A percentile compares a stretch with the other conserved stretches of the same genome.
Evolutionary conservation across 352 stramenopile species (phyloP).

Genomic region (Phytophthora tubulina): DNA sequence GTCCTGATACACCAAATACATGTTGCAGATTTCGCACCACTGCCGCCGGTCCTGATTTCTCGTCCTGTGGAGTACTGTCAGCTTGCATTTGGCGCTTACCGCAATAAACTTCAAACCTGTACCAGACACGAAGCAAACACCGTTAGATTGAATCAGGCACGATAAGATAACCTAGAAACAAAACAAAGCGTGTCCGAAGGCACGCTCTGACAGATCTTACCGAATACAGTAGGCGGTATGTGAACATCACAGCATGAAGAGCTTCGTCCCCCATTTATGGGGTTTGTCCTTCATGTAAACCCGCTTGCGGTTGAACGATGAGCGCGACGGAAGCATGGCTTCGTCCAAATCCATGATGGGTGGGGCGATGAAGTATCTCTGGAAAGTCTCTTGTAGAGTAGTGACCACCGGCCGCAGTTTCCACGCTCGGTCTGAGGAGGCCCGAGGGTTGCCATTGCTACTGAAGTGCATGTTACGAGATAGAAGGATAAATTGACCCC

Average conservation of each 20-base stretch:
- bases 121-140: background rate
- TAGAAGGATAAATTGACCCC: conserved; percentile 7
- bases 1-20: background rate
- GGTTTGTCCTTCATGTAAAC: conserved; percentile 7
- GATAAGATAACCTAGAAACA: conserved; percentile 2
- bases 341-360: conserved; percentile 24
- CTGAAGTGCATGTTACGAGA: conserved; percentile 24
- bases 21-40: background rate
- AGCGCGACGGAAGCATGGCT: conserved; percentile 13
- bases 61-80: background rate
- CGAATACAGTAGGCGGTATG: conserved; percentile 24
- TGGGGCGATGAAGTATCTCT: background rate
- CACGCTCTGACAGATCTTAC: conserved; percentile 5
- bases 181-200: conserved; percentile 4
- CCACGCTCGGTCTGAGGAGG: conserved; percentile 12
- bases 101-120: conserved; percentile 7
- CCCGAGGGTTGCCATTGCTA: conserved; percentile 20
- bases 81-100: conserved; percentile 1
- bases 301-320: conserved; percentile 6
- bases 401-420: conserved; percentile 20
- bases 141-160: background rate
- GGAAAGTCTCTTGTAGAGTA: conserved; percentile 13
- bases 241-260: conserved; percentile 19
- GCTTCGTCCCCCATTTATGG: background rate
- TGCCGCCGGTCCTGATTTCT: background rate